These are phyloP conservation scores for Thelonectria discophora DNA, from an alignment of 2,329 filamentous ascomycete genomes.

Conservation along the genomic window DNA sequence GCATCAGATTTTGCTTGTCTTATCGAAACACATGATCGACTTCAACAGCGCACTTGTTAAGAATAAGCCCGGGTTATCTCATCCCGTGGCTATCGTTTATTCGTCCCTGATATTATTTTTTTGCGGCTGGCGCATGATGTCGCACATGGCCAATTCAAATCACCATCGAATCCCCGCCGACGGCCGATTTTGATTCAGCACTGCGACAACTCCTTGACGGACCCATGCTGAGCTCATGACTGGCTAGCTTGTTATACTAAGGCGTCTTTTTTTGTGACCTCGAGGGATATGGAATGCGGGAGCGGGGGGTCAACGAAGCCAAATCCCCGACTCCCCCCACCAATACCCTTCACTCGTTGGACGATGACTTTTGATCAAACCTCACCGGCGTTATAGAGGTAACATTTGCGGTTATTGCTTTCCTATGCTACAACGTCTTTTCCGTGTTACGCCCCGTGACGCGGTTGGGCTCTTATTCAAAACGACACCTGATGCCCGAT, in stretches of 20 bases:
- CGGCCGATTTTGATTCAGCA: constrained; percentile 19
- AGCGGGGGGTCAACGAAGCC: constrained; percentile 13
- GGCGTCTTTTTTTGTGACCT: constrained; percentile 12
- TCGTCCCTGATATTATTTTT: constrained; percentile 1
- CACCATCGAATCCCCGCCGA: constrained; percentile 7
- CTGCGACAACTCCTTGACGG: constrained; percentile 16
- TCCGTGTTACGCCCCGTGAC: constrained; percentile 10
- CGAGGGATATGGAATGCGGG: constrained; percentile 9
- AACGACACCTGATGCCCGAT: background rate
- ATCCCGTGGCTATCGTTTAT: background rate
- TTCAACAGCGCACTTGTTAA: constrained; percentile 14
- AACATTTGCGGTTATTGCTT: constrained; percentile 15
- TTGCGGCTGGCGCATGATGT: constrained; percentile 11
- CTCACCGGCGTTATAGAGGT: constrained; percentile 24
- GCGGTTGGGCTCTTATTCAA: constrained; percentile 1
- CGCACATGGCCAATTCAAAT: background rate
- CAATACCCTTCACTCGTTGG: constrained; percentile 23
- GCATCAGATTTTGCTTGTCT: constrained; percentile 17
- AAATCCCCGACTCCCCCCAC: constrained; percentile 10
- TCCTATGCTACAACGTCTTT: constrained; percentile 1
- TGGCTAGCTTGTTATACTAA: constrained; percentile 4
- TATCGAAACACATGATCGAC: constrained; percentile 11
- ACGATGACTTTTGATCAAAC: constrained; percentile 9
- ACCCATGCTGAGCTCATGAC: constrained; percentile 1
- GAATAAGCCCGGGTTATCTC: constrained; percentile 10